Evolutionary conservation across 257 asterid genomes (phyloP).

Genomic region (Przewalskia tangutica): DNA sequence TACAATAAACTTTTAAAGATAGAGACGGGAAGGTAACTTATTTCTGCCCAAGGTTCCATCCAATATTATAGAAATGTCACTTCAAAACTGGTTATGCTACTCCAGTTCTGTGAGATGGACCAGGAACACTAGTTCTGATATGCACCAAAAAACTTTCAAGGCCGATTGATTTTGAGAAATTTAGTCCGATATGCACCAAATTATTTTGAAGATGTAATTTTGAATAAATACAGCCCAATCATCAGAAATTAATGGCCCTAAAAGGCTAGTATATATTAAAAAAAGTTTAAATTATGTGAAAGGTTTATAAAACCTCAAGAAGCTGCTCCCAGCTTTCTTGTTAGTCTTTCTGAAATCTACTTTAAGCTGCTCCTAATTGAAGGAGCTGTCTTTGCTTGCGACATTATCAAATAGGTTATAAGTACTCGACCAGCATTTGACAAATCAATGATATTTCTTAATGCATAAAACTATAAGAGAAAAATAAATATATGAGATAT

Average conservation of each 20-base stretch:
- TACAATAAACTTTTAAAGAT: neutral
- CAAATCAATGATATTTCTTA: neutral
- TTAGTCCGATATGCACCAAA: neutral
- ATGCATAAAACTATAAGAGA: neutral
- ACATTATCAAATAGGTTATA: neutral
- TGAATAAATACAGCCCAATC: neutral
- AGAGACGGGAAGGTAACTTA: neutral
- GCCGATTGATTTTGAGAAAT: neutral
- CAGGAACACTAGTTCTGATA: neutral
- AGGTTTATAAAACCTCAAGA: no score
- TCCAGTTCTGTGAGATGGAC: neutral
- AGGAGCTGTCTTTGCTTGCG: neutral
- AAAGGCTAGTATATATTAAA: neutral
- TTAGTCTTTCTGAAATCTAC: neutral
- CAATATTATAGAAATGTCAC: neutral
- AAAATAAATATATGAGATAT: neutral
- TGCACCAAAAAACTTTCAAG: neutral
- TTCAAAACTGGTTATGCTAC: neutral
- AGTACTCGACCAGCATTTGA: neutral
- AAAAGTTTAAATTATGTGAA: neutral
- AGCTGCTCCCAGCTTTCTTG: neutral
- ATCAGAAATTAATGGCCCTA: neutral
- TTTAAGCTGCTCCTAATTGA: neutral
- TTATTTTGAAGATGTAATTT: neutral
- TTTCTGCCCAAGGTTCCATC: neutral